phyloP scores from a whole-genome alignment of 441 rosid genomes.

The Gossypium davidsonii region DNA sequence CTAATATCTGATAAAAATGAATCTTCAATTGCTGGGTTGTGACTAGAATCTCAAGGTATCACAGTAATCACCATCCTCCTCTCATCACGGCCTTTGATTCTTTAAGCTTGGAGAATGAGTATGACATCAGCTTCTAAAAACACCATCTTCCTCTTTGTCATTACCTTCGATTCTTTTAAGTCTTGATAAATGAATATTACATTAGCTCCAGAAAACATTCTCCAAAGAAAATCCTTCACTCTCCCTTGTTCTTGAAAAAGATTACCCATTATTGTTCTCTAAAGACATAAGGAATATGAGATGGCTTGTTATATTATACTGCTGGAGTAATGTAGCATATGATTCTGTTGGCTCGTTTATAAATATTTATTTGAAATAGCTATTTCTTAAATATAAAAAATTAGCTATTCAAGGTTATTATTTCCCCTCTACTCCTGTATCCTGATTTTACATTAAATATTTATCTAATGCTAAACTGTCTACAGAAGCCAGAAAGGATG shows the following conservation, averaged over 20 bases:
- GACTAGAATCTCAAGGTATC: background rate
- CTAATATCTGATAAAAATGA: background rate
- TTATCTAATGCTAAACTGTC: slow-evolving; percentile 13
- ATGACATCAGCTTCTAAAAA: no score
- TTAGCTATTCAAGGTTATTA: slow-evolving; percentile 1
- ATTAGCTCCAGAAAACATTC: background rate
- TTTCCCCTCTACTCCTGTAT: slow-evolving; percentile 10
- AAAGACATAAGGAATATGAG: background rate
- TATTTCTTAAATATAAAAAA: background rate
- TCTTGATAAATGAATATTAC: background rate
- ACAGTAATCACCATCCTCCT: background rate
- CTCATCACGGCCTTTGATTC: background rate
- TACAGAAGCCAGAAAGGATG: slow-evolving; percentile 87
- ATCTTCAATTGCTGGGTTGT: background rate
- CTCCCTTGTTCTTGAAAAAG: background rate
- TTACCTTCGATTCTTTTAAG: background rate
- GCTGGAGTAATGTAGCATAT: background rate
- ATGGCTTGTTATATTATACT: background rate
- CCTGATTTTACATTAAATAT: background rate
- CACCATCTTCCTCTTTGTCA: background rate
- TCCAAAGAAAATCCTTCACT: background rate
- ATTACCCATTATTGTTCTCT: background rate
- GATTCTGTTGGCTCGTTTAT: background rate
- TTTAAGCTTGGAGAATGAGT: background rate
- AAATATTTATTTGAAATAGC: background rate